A percentile compares a stretch with the other conserved stretches of the same genome.
Conservation (phyloP, 495 filamentous ascomycete species). For the Zalerion maritima region DNA sequence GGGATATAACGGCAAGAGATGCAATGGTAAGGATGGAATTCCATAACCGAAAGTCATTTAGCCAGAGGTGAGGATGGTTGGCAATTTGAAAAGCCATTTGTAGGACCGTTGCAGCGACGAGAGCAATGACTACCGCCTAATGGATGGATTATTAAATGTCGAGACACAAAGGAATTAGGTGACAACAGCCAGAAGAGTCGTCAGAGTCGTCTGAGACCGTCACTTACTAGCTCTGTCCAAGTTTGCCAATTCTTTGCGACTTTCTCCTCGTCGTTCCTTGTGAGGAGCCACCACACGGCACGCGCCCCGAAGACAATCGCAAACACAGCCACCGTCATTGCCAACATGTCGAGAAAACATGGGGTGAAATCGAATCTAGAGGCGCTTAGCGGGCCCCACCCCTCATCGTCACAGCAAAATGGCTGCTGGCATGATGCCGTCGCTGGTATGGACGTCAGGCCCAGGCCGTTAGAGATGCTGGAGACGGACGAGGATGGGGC, state of each 20-base stretch:
- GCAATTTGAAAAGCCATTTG: too few relatives aligned
- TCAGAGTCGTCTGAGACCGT: neutral
- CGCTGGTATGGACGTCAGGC: too few relatives aligned
- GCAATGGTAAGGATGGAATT: conserved; percentile 43
- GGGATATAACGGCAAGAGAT: conserved; percentile 47
- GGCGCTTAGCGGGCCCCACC: too few relatives aligned
- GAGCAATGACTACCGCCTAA: conserved; percentile 41
- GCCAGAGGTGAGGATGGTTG: conserved; percentile 36
- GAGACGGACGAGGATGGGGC: too few relatives aligned
- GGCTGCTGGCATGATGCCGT: too few relatives aligned
- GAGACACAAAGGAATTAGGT: conserved; percentile 31
- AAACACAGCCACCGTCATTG: conserved; percentile 40
- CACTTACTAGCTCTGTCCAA: conserved; percentile 49
- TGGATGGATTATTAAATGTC: too few relatives aligned
- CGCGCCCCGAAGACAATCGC: conserved; percentile 47
- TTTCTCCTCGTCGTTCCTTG: conserved; percentile 44
- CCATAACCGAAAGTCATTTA: conserved; percentile 58
- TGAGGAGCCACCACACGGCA: conserved; percentile 39
- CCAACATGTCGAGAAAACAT: conserved; percentile 57
- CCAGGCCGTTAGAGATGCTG: too few relatives aligned
- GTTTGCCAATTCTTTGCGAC: conserved; percentile 67
- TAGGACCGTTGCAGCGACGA: conserved; percentile 46
- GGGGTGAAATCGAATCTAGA: conserved; percentile 64
- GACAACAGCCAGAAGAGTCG: conserved; percentile 6
- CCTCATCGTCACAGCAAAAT: too few relatives aligned